These are phyloP conservation scores for Zarea fungicola DNA, from an alignment of 2,329 filamentous ascomycete genomes.

Conservation along the genomic window DNA sequence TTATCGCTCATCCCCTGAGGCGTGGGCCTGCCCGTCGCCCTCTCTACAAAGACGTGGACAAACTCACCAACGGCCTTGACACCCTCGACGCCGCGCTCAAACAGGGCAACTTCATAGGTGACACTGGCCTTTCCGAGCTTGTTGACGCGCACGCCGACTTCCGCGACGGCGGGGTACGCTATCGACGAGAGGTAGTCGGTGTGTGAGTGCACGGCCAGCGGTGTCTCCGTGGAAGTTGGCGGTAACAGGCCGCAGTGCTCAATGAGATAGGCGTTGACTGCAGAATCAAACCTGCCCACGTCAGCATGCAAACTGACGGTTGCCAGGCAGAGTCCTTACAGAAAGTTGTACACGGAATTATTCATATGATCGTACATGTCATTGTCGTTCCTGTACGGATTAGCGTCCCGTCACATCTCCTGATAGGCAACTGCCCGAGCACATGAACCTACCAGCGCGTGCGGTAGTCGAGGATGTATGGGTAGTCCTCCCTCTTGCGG, in stretches of 20 bases:
- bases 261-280: conserved; percentile 86
- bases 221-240: conserved; percentile 64
- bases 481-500: conserved; percentile 67
- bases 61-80: conserved; percentile 84
- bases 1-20: conserved; percentile 56
- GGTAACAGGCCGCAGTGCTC: conserved; percentile 70
- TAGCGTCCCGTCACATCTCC: no score
- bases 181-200: conserved; percentile 81
- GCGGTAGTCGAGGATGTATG: conserved; percentile 72
- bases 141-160: conserved; percentile 75
- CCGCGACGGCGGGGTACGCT: conserved; percentile 74
- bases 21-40: conserved; percentile 63
- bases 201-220: conserved; percentile 78
- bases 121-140: conserved; percentile 83
- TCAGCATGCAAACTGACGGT: no score
- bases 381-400: conserved; percentile 73
- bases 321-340: no score
- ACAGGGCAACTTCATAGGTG: conserved; percentile 84
- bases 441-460: conserved; percentile 69
- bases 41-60: conserved; percentile 83
- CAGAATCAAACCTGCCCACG: conserved; percentile 66
- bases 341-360: conserved; percentile 79
- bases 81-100: conserved; percentile 64
- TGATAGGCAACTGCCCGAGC: conserved; percentile 9
- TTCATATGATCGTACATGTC: conserved; percentile 96